Base-by-base conservation (phyloP, 75 land plant genomes). In the Selaginella tamariscina region DNA sequence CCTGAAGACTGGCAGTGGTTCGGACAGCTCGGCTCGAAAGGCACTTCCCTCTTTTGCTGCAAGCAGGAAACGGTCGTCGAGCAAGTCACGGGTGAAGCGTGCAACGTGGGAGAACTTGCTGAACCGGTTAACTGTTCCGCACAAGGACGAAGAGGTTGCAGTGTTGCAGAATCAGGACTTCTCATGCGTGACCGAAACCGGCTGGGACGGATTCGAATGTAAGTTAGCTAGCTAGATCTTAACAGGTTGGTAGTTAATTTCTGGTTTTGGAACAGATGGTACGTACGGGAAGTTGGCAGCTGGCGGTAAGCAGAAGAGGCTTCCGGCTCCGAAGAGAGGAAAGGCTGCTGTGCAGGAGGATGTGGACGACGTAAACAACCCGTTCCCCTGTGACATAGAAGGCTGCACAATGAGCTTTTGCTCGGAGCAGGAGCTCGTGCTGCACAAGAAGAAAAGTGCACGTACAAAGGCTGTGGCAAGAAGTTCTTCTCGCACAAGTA, bases 401-500 rank as follows among this genome's bases (percentile, higher is more conserved):
- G 92, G 92, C 0, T 95, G 99, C 72, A 66, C 68, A 0, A 95
- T 95, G 99, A 79, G 81, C 59, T 95, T 91, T 57, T 56, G 73
- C 59, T 69, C 86, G 1, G 82, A 86, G 54, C 85, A 84, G 18
- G 99, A 91, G 60, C 77, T 95, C 2, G 29, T 59, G 0, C 30
- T 81, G 70, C 99, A 91, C 66, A 91, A 88, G 73, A 66, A 72
- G 18, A 91, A 95, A 75, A 76, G 1, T 95, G 99, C 68, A 84
- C 91, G 1, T 80, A 84, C 22, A 81, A 86, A 70, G 99, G 87
- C 0, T 95, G 99, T 68, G 86, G 85, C 15, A 95, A 95, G 72
- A 85, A 81, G 32, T 91, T 95, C 63, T 84, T 84, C 80, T 85
- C 96, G 18, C 99, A 95, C 73, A 95, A 95, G 78, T 95, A 95